Evolutionary conservation across 805 yeast species (phyloP).

Genomic region (Candida sithepensis): DNA sequence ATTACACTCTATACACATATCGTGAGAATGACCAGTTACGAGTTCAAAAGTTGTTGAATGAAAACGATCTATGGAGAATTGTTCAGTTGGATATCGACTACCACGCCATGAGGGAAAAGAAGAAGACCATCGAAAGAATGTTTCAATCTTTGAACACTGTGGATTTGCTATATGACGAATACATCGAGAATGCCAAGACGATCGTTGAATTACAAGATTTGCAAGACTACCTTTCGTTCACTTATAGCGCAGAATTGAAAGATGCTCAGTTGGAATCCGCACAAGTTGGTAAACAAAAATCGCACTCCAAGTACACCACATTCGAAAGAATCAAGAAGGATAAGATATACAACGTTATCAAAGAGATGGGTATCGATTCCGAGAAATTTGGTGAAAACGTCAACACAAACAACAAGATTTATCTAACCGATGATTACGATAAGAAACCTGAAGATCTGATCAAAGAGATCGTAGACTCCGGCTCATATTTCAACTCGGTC

Average conservation of each 20-base stretch:
- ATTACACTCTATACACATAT: constrained; percentile 64
- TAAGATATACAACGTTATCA: constrained; percentile 59
- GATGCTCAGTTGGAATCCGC: constrained; percentile 31
- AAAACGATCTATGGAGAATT: constrained; percentile 91
- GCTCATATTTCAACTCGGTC: constrained; percentile 50
- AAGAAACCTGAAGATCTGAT: constrained; percentile 61
- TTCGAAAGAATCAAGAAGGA: constrained; percentile 68
- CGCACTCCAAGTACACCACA: constrained; percentile 57
- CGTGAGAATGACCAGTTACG: constrained; percentile 36
- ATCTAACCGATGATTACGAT: constrained; percentile 66
- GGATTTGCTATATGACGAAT: constrained; percentile 57
- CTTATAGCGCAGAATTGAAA: constrained; percentile 56
- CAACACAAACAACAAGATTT: constrained; percentile 59
- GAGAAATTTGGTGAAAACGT: constrained; percentile 81
- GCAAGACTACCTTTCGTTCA: constrained; percentile 76
- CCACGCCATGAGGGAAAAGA: constrained; percentile 78
- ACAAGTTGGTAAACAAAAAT: constrained; percentile 32
- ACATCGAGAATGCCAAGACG: constrained; percentile 51
- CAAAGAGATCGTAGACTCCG: constrained; percentile 31
- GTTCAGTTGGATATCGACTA: constrained; percentile 83
- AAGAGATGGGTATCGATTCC: constrained; percentile 73
- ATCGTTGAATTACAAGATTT: constrained; percentile 85
- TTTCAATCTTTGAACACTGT: constrained; percentile 49
- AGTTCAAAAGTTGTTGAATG: constrained; percentile 55
- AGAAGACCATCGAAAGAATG: constrained; percentile 51